A percentile compares a stretch with the other conserved stretches of the same genome.
phyloP scores from a whole-genome alignment of 2,329 filamentous ascomycete species.

The Dothistroma pini region DNA sequence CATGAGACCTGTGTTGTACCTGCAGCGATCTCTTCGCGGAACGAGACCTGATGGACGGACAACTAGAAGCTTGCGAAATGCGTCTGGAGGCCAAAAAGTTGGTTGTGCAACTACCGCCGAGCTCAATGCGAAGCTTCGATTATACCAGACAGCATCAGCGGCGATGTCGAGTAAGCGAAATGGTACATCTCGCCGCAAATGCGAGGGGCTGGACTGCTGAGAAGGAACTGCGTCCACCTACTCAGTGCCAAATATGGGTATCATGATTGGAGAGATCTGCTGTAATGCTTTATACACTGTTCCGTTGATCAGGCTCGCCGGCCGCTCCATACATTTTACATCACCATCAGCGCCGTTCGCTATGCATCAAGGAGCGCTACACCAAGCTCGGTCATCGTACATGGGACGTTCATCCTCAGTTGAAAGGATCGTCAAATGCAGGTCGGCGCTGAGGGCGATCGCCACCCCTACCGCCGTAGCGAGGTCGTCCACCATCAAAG shows the following conservation, averaged over 20 bases:
- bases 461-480: background rate
- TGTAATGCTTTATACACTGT: background rate
- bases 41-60: background rate
- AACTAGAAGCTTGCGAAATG: background rate
- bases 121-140: background rate
- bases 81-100: background rate
- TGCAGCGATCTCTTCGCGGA: background rate
- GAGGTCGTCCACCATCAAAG: conserved; percentile 32
- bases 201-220: background rate
- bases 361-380: background rate
- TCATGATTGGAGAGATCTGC: conserved; percentile 2
- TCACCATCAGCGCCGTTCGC: background rate
- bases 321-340: conserved; percentile 1
- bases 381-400: background rate
- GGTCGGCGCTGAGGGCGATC: background rate
- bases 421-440: background rate
- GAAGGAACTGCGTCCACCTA: background rate
- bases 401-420: background rate
- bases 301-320: background rate
- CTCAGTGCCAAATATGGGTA: background rate
- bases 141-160: background rate
- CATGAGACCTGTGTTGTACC: background rate
- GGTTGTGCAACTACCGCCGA: background rate
- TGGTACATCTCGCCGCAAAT: background rate
- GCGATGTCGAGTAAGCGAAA: background rate